Conservation (phyloP, 192 early-diverging fungal genomes). For the Backusella australiensis region DNA sequence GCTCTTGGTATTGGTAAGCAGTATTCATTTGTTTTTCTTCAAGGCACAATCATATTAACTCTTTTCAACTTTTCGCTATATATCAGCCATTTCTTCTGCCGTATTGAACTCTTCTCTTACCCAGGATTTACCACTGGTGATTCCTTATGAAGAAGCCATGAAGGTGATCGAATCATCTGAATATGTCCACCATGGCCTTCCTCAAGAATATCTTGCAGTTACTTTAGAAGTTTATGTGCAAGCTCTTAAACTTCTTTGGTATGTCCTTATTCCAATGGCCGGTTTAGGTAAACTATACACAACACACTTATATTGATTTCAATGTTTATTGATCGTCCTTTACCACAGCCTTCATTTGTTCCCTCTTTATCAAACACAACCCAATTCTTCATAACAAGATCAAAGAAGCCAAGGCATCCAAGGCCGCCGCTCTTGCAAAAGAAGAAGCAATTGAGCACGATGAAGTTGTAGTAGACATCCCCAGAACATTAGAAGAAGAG, state of each 20-base stretch:
- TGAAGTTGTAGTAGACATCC: neutral
- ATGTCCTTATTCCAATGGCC: slow-evolving; percentile 16
- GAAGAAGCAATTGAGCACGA: neutral
- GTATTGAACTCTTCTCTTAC: slow-evolving; percentile 32
- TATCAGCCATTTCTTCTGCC: slow-evolving; percentile 19
- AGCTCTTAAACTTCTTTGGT: slow-evolving; percentile 25
- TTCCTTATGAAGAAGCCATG: slow-evolving; percentile 9
- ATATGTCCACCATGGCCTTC: slow-evolving; percentile 24
- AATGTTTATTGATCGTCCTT: neutral
- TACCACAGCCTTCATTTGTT: neutral
- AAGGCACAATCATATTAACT: neutral
- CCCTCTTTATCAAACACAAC: neutral
- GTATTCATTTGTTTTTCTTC: neutral
- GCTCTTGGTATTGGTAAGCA: slow-evolving; percentile 30
- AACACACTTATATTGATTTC: neutral
- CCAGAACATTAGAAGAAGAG: neutral
- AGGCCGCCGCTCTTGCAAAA: neutral
- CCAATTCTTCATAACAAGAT: neutral
- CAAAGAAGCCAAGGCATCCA: neutral
- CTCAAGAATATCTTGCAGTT: slow-evolving; percentile 7
- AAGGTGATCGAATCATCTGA: slow-evolving; percentile 15
- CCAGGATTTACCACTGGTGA: slow-evolving; percentile 7
- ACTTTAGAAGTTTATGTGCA: slow-evolving; percentile 23
- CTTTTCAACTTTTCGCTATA: neutral
- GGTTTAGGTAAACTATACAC: slow-evolving; percentile 16